Conservation (phyloP, 768 basidiomycete genomes). For the Trametes cinnabarina region DNA sequence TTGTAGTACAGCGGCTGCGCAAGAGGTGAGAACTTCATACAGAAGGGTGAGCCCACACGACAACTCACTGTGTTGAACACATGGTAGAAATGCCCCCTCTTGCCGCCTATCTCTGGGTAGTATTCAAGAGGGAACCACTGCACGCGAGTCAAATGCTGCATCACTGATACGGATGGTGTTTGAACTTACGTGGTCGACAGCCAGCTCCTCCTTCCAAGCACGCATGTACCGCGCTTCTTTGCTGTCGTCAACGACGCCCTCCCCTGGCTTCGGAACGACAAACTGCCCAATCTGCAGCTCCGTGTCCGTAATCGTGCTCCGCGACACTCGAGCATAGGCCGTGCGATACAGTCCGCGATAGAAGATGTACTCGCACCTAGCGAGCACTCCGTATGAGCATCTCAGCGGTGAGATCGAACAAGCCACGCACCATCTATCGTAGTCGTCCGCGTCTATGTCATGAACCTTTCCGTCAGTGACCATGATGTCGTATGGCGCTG, state of each 20-base stretch:
- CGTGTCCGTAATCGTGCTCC: constrained; percentile 85
- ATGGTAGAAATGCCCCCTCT: constrained; percentile 73
- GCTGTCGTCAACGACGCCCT: constrained; percentile 54
- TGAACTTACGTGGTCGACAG: constrained; percentile 57
- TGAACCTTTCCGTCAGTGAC: constrained; percentile 75
- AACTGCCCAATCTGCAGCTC: constrained; percentile 89
- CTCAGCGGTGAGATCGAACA: background rate
- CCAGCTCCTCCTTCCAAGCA: constrained; percentile 62
- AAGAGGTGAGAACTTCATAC: background rate
- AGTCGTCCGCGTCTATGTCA: constrained; percentile 75
- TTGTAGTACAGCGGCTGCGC: constrained; percentile 41
- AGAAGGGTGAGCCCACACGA: background rate
- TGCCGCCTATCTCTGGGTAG: constrained; percentile 57
- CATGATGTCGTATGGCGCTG: constrained; percentile 73
- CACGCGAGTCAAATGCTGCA: background rate
- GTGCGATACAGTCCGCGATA: constrained; percentile 80
- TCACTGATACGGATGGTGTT: background rate
- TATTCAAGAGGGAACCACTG: constrained; percentile 81
- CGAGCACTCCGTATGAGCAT: background rate
- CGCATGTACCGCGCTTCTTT: constrained; percentile 65
- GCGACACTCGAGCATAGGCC: constrained; percentile 78
- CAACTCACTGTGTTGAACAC: constrained; percentile 66
- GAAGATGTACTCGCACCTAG: constrained; percentile 88
- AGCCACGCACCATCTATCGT: constrained; percentile 63
- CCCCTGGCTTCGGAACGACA: constrained; percentile 61